phyloP scores from a whole-genome alignment of 2,329 filamentous ascomycete species.

The Pestalotiopsis sp. region DNA sequence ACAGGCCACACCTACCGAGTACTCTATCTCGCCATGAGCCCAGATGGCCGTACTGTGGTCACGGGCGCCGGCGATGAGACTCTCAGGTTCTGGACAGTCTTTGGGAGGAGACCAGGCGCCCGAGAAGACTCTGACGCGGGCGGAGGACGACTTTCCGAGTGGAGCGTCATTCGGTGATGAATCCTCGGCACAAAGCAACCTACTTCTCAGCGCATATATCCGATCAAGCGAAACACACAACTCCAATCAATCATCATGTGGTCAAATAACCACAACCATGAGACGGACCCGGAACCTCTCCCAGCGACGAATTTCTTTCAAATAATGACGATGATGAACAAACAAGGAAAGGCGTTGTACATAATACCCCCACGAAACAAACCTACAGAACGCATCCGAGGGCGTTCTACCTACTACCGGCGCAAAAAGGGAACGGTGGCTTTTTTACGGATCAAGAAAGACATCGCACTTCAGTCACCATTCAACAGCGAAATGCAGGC shows the following conservation, averaged over 20 bases:
- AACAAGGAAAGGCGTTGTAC: not conserved
- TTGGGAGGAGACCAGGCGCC: slow-evolving; percentile 77
- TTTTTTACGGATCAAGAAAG: not conserved
- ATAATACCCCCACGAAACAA: slow-evolving; percentile 1
- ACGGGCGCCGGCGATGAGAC: slow-evolving; percentile 97
- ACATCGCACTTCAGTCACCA: not conserved
- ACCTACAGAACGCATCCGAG: not conserved
- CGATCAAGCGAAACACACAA: slow-evolving; percentile 12
- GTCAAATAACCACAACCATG: not conserved
- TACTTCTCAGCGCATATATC: slow-evolving; percentile 17
- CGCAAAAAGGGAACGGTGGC: not conserved
- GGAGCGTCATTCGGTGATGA: slow-evolving; percentile 76
- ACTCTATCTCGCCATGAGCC: slow-evolving; percentile 95
- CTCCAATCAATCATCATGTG: slow-evolving; percentile 2
- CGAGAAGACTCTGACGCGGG: slow-evolving; percentile 67
- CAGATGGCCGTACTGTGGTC: slow-evolving; percentile 89
- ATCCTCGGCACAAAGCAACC: not conserved
- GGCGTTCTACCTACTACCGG: not conserved
- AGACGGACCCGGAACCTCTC: not conserved
- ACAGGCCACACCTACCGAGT: slow-evolving; percentile 98
- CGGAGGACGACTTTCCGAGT: slow-evolving; percentile 69
- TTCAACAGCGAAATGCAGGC: not conserved
- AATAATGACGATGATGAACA: not conserved
- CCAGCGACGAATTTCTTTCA: slow-evolving; percentile 1
- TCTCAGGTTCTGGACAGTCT: slow-evolving; percentile 94